Percentiles rank a stretch among this genome's conserved stretches.
phyloP scores from a whole-genome alignment of 805 yeast genomes.

The Schwanniomyces polymorphus region DNA sequence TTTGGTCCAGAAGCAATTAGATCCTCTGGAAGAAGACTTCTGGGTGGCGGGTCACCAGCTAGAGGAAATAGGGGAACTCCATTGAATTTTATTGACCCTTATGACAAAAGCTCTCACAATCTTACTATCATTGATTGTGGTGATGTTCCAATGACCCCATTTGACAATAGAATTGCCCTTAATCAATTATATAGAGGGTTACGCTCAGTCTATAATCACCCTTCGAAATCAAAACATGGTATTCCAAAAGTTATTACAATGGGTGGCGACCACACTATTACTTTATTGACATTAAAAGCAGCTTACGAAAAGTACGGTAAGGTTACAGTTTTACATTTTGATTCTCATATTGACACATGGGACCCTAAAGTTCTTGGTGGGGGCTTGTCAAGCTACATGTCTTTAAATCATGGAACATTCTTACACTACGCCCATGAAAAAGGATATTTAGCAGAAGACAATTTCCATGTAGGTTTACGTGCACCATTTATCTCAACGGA shows the following conservation, averaged over 20 bases:
- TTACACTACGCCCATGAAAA: constrained; percentile 69
- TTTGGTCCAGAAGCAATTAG: constrained; percentile 26
- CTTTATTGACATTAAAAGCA: constrained; percentile 51
- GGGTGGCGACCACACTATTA: constrained; percentile 64
- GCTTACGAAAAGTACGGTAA: constrained; percentile 50
- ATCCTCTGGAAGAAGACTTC: constrained; percentile 45
- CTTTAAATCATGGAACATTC: constrained; percentile 67
- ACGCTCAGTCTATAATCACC: constrained; percentile 39
- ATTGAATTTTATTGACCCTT: constrained; percentile 51
- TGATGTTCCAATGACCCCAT: constrained; percentile 64
- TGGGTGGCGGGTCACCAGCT: constrained; percentile 39
- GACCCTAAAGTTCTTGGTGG: constrained; percentile 64
- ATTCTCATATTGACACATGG: constrained; percentile 73
- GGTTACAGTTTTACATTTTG: constrained; percentile 60
- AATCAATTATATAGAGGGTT: constrained; percentile 51
- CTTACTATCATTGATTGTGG: constrained; percentile 58
- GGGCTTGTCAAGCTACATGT: constrained; percentile 56
- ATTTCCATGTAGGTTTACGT: constrained; percentile 63
- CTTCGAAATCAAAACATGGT: constrained; percentile 3
- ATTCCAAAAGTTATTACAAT: constrained; percentile 45
- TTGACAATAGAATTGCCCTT: constrained; percentile 62
- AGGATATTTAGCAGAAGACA: constrained; percentile 52
- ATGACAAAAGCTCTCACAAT: constrained; percentile 39
- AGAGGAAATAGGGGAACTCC: constrained; percentile 36
- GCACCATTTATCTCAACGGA: constrained; percentile 55